Evolutionary conservation across 495 filamentous ascomycete species (phyloP).

Genomic region (Penicillium cataractarum): DNA sequence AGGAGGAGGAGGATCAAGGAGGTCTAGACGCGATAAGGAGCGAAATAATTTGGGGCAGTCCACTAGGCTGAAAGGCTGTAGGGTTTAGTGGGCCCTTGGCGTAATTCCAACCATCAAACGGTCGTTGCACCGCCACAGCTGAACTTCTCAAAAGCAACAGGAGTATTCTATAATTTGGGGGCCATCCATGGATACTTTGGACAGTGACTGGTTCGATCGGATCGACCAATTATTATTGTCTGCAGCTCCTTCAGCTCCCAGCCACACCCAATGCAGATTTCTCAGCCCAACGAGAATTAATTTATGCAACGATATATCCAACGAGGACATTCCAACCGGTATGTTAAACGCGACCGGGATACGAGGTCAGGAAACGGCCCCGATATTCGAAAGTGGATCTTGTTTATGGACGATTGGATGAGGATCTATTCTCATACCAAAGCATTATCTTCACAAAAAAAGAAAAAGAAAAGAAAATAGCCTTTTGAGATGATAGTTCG

Average conservation of each 20-base stretch:
- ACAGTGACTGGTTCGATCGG: conserved; percentile 1
- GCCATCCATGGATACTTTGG: neutral
- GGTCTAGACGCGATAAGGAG: conserved; percentile 27
- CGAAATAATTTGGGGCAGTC: neutral
- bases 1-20: conserved; percentile 4
- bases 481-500: no score
- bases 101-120: neutral
- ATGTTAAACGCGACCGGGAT: neutral
- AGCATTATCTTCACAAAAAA: no score
- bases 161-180: neutral
- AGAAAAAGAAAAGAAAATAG: no score
- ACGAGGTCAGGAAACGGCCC: neutral
- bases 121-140: conserved; percentile 25
- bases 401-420: no score
- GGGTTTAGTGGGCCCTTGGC: conserved; percentile 31
- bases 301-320: neutral
- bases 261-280: neutral
- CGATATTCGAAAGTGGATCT: no score
- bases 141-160: neutral
- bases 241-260: neutral
- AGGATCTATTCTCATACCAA: no score
- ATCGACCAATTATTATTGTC: no score
- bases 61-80: conserved; percentile 13
- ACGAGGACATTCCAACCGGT: neutral
- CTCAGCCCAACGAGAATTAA: neutral